Evolutionary conservation across 2,329 filamentous ascomycete genomes (phyloP).

Genomic region (Diaporthe destruens): DNA sequence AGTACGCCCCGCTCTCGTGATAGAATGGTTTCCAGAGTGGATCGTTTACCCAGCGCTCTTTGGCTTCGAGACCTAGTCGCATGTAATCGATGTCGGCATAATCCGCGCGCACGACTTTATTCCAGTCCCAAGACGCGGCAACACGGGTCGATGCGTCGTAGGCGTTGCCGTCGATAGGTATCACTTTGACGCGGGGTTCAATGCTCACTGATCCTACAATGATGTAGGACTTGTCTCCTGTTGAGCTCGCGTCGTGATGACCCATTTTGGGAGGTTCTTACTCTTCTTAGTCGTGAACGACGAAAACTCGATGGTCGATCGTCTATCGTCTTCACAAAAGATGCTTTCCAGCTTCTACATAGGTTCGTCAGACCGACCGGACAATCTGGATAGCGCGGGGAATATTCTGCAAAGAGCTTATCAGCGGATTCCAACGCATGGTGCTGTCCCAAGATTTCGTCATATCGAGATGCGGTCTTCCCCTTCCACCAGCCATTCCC

Average conservation of each 20-base stretch:
- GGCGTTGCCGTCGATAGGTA: conserved; percentile 46
- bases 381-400: not conserved
- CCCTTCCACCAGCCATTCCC: no score
- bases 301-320: not conserved
- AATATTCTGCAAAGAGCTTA: not conserved
- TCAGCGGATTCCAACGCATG: not conserved
- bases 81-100: conserved; percentile 47
- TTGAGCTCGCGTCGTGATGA: not conserved
- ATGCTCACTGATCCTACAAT: conserved; percentile 30
- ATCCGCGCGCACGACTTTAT: conserved; percentile 55
- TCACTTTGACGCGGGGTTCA: conserved; percentile 43
- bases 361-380: not conserved
- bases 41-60: conserved; percentile 8
- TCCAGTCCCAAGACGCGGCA: conserved; percentile 51
- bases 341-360: not conserved
- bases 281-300: not conserved
- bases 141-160: conserved; percentile 46
- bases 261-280: not conserved
- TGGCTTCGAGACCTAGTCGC: conserved; percentile 4
- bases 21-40: conserved; percentile 7
- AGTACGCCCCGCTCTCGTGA: conserved; percentile 11
- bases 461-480: no score
- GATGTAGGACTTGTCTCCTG: not conserved
- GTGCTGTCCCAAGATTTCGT: no score
- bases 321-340: not conserved